phyloP scores from a whole-genome alignment of 768 basidiomycete genomes.

The Imleria badia region DNA sequence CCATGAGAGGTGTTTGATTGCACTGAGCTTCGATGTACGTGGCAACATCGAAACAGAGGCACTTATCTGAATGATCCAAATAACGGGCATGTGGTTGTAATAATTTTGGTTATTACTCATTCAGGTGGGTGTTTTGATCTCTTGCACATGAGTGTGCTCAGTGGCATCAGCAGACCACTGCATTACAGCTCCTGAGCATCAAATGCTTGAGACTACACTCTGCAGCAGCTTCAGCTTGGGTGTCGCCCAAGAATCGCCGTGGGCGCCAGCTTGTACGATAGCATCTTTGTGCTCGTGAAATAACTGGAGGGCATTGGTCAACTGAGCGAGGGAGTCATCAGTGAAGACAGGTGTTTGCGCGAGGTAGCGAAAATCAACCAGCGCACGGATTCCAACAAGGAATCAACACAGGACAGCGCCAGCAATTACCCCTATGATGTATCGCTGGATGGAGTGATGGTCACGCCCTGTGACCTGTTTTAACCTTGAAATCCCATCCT shows the following conservation, averaged over 20 bases:
- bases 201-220: background rate
- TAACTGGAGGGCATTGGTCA: conserved; percentile 15
- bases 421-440: background rate
- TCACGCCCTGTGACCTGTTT: too few species aligned
- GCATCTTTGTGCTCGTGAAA: conserved; percentile 41
- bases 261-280: conserved; percentile 24
- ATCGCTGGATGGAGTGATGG: too few species aligned
- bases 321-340: background rate
- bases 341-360: background rate
- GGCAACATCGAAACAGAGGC: too few species aligned
- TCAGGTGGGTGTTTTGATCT: too few species aligned
- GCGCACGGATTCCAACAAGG: background rate
- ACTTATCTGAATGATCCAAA: too few species aligned
- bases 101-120: too few species aligned
- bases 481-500: too few species aligned
- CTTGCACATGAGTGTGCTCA: background rate
- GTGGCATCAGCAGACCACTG: background rate
- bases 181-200: background rate
- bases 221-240: too few species aligned
- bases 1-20: too few species aligned
- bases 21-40: too few species aligned
- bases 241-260: background rate
- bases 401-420: background rate
- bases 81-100: too few species aligned
- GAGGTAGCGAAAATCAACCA: background rate